Base-by-base conservation (phyloP, 1,139 yeast species). In the Schizosaccharomyces versatilis region DNA sequence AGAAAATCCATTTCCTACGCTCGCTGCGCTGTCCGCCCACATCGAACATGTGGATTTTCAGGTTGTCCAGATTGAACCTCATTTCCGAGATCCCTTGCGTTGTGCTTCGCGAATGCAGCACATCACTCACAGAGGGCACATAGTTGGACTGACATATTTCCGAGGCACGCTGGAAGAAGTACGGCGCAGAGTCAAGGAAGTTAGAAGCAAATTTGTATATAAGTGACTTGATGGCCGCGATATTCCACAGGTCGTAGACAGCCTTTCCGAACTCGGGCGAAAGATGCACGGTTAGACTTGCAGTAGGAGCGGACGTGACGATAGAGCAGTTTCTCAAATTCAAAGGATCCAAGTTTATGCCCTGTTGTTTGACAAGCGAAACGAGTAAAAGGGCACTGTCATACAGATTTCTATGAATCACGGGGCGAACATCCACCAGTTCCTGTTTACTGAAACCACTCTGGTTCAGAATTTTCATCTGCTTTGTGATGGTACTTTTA, bases 21-120 rank as follows among this genome's bases (percentile, higher is more conserved):
- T 90, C 98, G 47, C 88, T 79, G 57, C 98, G 73, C 68, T 90
- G 98, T 1, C 99, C 99, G 53, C 99, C 99, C 6, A 95, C 97
- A 70, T 90, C 99, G 56, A 86, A 71, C 53, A 93, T 84, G 17
- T 62, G 60, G 52, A 59, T 60, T 10, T 56, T 79, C 56, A 77
- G 73, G 9, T 80, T 63, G 71, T 61, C 82, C 74, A 88, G 78
- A 57, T 73, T 73, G 67, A 93, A 88, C 56, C 74, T 75, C 6
- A 94, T 84, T 65, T 90, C 95, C 1, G 94, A 83, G 53, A 90
- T 85, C 0, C 99, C 98, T 0, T 96, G 86, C 7, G 98, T 90
- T 68, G 88, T 90, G 63, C 90, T 84, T 51, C 99, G 73, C 2
- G 97, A 97, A 62, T 78, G 81, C 59, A 90, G 70, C 56, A 90